Conservation (phyloP, 116 monocot genomes). For the Dioscorea cayenensis region DNA sequence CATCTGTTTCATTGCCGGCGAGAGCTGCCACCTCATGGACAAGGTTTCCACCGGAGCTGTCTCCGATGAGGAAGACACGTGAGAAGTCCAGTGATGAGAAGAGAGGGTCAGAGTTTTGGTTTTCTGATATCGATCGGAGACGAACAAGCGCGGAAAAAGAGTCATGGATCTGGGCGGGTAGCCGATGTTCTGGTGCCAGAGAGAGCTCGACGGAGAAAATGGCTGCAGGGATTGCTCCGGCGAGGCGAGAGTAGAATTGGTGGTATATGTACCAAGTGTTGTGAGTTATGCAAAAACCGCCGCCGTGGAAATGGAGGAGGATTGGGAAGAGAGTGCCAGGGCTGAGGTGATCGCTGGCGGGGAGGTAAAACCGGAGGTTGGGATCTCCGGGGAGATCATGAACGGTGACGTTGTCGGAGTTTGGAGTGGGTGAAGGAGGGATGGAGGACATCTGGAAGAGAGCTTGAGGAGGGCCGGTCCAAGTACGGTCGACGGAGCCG, state of each 20-base stretch:
- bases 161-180: constrained; percentile 54
- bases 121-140: constrained; percentile 30
- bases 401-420: constrained; percentile 29
- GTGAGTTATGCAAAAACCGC: constrained; percentile 78
- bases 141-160: constrained; percentile 36
- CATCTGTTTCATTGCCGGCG: constrained; percentile 19
- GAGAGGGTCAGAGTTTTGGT: background rate
- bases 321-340: constrained; percentile 23
- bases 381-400: constrained; percentile 36
- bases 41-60: constrained; percentile 82
- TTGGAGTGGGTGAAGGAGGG: constrained; percentile 3
- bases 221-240: constrained; percentile 37
- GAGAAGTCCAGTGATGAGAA: constrained; percentile 27
- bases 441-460: constrained; percentile 15
- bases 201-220: constrained; percentile 57
- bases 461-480: constrained; percentile 26
- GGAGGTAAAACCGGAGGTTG: constrained; percentile 57
- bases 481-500: constrained; percentile 34
- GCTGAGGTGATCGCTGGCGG: background rate
- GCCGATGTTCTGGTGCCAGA: constrained; percentile 80
- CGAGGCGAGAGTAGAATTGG: constrained; percentile 68
- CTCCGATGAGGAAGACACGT: constrained; percentile 71
- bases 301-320: constrained; percentile 74
- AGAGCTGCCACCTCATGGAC: constrained; percentile 51
- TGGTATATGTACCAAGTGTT: constrained; percentile 64